Evolutionary conservation across 1,284 basidiomycete species (phyloP).

Genomic region (Cutaneotrichosporon cavernicola): DNA sequence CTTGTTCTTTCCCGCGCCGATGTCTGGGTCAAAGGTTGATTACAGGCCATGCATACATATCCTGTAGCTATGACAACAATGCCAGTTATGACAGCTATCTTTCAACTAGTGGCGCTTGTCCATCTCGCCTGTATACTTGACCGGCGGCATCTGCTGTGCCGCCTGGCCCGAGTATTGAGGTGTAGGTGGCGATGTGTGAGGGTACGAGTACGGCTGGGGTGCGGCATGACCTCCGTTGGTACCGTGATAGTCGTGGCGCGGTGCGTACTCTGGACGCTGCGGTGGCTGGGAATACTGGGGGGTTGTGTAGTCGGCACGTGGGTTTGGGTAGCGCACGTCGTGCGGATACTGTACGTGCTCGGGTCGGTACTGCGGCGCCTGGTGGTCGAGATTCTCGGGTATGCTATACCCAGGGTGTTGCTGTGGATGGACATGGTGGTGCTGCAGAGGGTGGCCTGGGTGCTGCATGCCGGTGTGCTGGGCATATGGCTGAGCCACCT

Average conservation of each 20-base stretch:
- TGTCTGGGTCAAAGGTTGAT: neutral
- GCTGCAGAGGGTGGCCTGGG: neutral
- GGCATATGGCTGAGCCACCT: neutral
- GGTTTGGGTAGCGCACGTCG: neutral
- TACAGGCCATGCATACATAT: neutral
- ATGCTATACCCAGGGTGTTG: constrained; percentile 3
- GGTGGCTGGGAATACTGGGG: neutral
- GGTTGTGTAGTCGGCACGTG: neutral
- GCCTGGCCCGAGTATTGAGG: neutral
- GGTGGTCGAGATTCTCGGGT: neutral
- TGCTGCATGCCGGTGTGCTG: neutral
- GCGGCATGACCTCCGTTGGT: neutral
- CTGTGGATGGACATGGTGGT: neutral
- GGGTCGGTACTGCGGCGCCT: neutral
- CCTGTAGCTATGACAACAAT: neutral
- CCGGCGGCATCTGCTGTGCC: neutral
- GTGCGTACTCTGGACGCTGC: constrained; percentile 1
- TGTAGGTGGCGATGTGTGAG: neutral
- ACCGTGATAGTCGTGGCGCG: neutral
- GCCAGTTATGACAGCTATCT: neutral
- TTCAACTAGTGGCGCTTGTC: neutral
- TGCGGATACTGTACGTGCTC: neutral
- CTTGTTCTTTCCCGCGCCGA: neutral
- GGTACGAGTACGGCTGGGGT: neutral
- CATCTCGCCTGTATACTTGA: neutral